phyloP scores from a whole-genome alignment of 139 green algal species.

The Marvania coccoides region DNA sequence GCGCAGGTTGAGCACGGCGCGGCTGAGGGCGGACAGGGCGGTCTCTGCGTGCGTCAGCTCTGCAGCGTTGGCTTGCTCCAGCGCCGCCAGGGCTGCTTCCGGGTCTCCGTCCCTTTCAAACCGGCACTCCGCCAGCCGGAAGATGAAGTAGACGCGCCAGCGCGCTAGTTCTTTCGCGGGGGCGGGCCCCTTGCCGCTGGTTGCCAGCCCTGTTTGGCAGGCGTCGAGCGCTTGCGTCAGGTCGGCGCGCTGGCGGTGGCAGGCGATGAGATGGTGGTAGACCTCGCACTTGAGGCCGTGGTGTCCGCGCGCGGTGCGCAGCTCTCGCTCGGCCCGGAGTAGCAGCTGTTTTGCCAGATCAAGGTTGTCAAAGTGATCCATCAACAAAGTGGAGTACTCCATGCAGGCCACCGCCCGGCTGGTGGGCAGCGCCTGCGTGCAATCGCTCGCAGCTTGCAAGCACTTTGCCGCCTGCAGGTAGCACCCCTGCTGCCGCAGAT shows the following conservation, averaged over 20 bases:
- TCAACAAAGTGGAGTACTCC: conserved; percentile 4
- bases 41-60: neutral
- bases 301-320: neutral
- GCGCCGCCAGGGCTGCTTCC: neutral
- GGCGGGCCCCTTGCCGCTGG: neutral
- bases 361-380: conserved; percentile 24
- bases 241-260: neutral
- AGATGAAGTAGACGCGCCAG: conserved; percentile 13
- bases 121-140: conserved; percentile 6
- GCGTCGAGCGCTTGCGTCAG: neutral
- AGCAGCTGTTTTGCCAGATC: neutral
- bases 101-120: neutral
- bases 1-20: neutral
- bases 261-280: neutral
- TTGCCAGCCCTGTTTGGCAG: neutral
- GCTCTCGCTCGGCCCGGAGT: neutral
- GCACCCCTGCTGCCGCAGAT: neutral
- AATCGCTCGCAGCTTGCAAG: conserved; percentile 1
- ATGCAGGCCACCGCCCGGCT: conserved; percentile 3
- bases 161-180: conserved; percentile 1
- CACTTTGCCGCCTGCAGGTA: conserved; percentile 8
- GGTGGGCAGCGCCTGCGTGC: neutral
- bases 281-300: neutral
- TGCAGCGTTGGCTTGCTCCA: neutral
- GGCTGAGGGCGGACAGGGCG: neutral